Conservation (phyloP, 805 yeast species). For the Pichia membranifaciens region DNA sequence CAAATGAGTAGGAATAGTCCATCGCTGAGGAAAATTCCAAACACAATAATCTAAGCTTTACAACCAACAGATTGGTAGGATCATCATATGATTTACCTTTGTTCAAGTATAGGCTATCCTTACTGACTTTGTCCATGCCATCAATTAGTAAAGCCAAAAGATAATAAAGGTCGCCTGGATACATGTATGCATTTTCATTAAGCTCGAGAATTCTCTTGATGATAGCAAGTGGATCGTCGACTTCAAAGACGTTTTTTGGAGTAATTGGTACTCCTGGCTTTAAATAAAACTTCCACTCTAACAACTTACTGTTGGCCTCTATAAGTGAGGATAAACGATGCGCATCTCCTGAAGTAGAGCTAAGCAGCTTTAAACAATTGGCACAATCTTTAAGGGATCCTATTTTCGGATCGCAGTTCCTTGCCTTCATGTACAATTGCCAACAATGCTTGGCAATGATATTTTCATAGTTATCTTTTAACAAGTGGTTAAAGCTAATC, state of each 20-base stretch:
- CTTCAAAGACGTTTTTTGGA: slow-evolving; percentile 23
- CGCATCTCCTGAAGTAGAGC: slow-evolving; percentile 1
- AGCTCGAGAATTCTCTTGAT: slow-evolving; percentile 40
- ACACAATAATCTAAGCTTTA: slow-evolving; percentile 36
- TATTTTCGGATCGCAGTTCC: slow-evolving; percentile 24
- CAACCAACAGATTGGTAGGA: slow-evolving; percentile 21
- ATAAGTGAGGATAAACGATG: slow-evolving; percentile 17
- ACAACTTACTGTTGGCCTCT: slow-evolving; percentile 18
- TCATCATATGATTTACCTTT: slow-evolving; percentile 10
- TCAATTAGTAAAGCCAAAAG: slow-evolving; percentile 37
- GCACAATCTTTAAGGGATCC: slow-evolving; percentile 24
- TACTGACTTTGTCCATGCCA: slow-evolving; percentile 31
- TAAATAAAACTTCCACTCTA: slow-evolving; percentile 28
- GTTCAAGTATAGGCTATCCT: slow-evolving; percentile 8
- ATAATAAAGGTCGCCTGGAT: slow-evolving; percentile 36
- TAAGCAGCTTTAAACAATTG: slow-evolving; percentile 19
- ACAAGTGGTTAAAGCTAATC: slow-evolving; percentile 18
- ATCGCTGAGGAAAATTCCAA: slow-evolving; percentile 62
- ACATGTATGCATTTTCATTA: slow-evolving; percentile 46
- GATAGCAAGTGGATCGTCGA: slow-evolving; percentile 23
- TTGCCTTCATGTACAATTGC: slow-evolving; percentile 25
- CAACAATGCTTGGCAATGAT: slow-evolving; percentile 20
- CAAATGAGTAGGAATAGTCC: slow-evolving; percentile 56
- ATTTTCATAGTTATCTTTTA: slow-evolving; percentile 10
- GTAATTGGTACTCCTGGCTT: slow-evolving; percentile 27